Evolutionary conservation across 2,329 filamentous ascomycete genomes (phyloP), one percentile per base, ranked within the genome.

Genomic region (Xylaria sp.): DNA sequence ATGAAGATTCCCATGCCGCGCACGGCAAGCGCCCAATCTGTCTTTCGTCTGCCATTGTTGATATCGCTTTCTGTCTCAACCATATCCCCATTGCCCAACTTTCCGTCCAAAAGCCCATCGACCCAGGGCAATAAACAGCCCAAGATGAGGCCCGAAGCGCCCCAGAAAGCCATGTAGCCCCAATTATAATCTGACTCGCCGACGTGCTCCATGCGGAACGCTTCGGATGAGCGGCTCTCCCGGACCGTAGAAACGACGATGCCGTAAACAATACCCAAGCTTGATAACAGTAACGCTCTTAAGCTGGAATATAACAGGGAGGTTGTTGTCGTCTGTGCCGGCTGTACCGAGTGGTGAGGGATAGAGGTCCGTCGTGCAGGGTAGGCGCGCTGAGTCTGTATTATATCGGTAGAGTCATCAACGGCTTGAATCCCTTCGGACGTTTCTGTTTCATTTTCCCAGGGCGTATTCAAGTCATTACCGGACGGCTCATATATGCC

Each of bases 61-160:
- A 73, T 70, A 34, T 70, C 69, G 5, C 70, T 69, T 34, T 65
- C 67, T 19, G 59, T 58, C 42, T 66, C 67, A 2, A 61, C 56
- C 6, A 54, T 59, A 7, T 65, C 67, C 42, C 72, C 68, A 7
- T 78, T 52, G 37, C 44, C 52, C 2, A 11, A 49, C 13, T 57
- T 48, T 11, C 50, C 76, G 65, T 30, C 23, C 80, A 76, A 6
- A 77, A 73, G 49, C 80, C 77, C 61, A 88, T 85, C 84, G 18
- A 96, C 83, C 83, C 88, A 93, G 1, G 94, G 94, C 59, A 97
- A 76, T 54, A 95, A 74, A 59, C 86, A 88, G 4, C 94, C 94
- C 23, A 97, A 76, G 0, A 83, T 79, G 3, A 96, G 84, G 13
- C 92, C 92, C 0, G 88, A 86, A 8, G 88, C 68, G 1, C 92